Conservation (phyloP, 345 rosid genomes). For the Dipteronia dyeriana region DNA sequence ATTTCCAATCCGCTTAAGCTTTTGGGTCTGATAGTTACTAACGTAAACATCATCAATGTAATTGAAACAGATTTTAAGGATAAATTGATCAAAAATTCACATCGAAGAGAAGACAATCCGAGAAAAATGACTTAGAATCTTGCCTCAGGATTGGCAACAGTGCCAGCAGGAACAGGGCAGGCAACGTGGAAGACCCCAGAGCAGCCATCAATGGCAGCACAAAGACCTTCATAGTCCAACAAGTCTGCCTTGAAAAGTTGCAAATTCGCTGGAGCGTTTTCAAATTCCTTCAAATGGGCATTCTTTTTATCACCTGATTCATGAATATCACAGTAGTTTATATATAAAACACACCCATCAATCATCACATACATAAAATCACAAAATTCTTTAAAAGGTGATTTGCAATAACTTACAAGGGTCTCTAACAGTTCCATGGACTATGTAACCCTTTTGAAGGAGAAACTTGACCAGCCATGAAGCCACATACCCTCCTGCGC, state of each 20-base stretch:
- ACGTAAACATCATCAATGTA: not conserved
- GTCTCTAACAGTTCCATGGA: slow-evolving; percentile 61
- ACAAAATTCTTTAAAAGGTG: too few species aligned
- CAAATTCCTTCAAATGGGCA: slow-evolving; percentile 43
- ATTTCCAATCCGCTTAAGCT: too few species aligned
- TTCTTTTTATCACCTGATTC: slow-evolving; percentile 44
- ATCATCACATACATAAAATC: not conserved
- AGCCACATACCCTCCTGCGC: slow-evolving; percentile 58
- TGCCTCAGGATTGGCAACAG: slow-evolving; percentile 41
- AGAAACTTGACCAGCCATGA: slow-evolving; percentile 59
- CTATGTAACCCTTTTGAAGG: slow-evolving; percentile 50
- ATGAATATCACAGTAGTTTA: not conserved
- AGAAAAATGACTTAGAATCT: slow-evolving; percentile 3
- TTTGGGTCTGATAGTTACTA: too few species aligned
- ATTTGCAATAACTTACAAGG: slow-evolving; percentile 34
- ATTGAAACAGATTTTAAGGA: not conserved
- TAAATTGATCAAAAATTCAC: too few species aligned
- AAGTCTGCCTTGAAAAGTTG: slow-evolving; percentile 46
- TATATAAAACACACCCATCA: too few species aligned
- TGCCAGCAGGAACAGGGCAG: slow-evolving; percentile 37
- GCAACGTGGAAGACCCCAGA: slow-evolving; percentile 56
- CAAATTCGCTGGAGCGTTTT: slow-evolving; percentile 41
- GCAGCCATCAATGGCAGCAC: slow-evolving; percentile 47
- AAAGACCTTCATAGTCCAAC: slow-evolving; percentile 39
- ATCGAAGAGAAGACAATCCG: too few species aligned